Evolutionary conservation across 129 eudicot genomes (phyloP).

Genomic region (Chrysanthemum seticuspe): DNA sequence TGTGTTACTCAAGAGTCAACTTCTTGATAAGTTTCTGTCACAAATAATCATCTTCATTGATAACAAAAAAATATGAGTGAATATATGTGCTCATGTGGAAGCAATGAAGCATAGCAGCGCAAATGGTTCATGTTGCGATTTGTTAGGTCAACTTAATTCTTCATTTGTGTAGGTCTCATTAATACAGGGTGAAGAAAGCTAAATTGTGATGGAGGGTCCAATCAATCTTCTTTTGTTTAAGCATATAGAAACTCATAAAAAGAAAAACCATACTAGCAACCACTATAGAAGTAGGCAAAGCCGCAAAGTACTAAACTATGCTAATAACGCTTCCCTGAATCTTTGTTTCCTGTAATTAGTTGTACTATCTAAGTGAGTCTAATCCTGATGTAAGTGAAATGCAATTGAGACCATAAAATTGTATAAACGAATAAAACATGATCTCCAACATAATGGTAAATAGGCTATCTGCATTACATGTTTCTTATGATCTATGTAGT

Average conservation of each 20-base stretch:
- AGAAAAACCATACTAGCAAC: background rate
- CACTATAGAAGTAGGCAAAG: background rate
- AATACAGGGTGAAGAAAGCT: background rate
- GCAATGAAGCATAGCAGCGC: background rate
- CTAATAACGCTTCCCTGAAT: background rate
- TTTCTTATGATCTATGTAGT: background rate
- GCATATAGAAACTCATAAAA: background rate
- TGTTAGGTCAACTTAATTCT: too few relatives aligned
- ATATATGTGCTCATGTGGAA: background rate
- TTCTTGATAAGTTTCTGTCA: background rate
- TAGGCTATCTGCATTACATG: background rate
- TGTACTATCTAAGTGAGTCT: background rate
- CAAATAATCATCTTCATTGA: background rate
- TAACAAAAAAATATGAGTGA: background rate
- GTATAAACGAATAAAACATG: background rate
- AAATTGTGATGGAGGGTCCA: background rate
- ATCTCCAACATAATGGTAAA: too few relatives aligned
- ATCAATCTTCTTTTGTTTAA: background rate
- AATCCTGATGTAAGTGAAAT: background rate
- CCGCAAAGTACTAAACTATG: too few relatives aligned
- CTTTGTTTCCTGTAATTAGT: background rate
- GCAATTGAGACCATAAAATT: background rate
- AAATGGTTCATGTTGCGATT: background rate
- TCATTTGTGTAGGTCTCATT: too few relatives aligned
- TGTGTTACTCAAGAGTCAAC: slow-evolving; percentile 1